phyloP scores from a whole-genome alignment of 139 green algal genomes.

The Auxenochlorella pyrenoidosa region DNA sequence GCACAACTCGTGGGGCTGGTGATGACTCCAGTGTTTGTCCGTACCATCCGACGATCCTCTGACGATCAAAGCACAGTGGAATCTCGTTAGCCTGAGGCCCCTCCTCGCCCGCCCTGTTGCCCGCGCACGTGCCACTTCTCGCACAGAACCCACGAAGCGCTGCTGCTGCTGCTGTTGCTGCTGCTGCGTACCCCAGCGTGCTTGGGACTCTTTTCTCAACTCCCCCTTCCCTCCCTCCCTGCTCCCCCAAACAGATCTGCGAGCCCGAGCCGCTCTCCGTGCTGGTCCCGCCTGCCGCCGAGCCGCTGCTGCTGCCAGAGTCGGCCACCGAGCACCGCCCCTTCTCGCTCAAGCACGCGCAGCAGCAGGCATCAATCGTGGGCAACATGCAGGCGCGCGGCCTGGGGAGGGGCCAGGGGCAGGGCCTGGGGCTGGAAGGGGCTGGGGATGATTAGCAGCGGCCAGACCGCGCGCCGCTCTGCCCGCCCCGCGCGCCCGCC shows the following conservation, averaged over 20 bases:
- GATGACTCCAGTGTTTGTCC: constrained; percentile 26
- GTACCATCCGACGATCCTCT: constrained; percentile 27
- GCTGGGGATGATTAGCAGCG: neutral
- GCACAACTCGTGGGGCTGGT: constrained; percentile 5
- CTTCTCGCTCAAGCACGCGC: constrained; percentile 68
- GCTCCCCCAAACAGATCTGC: constrained; percentile 4
- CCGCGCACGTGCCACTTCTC: no score
- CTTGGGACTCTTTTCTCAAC: neutral
- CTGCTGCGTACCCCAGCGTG: neutral
- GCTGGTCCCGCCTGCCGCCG: constrained; percentile 28
- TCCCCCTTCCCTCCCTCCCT: neutral
- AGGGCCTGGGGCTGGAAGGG: neutral
- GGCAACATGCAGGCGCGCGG: constrained; percentile 47
- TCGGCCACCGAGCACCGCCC: constrained; percentile 38
- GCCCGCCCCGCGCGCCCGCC: no score
- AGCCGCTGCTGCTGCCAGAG: constrained; percentile 33
- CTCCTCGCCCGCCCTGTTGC: neutral
- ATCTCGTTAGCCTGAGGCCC: constrained; percentile 36
- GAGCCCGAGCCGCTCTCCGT: constrained; percentile 3
- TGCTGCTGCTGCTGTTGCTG: neutral
- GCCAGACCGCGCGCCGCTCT: no score
- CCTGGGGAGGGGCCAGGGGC: no score
- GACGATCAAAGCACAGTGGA: constrained; percentile 29
- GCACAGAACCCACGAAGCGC: no score
- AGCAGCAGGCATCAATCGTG: constrained; percentile 74